phyloP scores from a whole-genome alignment of 768 basidiomycete genomes.

The Suillus placidus region DNA sequence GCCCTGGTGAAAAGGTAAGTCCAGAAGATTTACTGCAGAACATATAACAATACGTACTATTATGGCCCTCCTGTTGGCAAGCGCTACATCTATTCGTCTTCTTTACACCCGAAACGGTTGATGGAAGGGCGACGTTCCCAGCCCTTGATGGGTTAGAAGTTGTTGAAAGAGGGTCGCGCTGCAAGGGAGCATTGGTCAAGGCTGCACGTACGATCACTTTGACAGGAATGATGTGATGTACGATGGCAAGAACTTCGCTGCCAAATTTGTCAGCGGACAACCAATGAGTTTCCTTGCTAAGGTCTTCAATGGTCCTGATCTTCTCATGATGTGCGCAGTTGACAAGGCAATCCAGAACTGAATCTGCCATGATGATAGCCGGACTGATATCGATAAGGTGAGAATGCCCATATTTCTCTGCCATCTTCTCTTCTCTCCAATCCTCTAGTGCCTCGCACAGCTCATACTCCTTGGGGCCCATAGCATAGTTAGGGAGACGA shows the following conservation, averaged over 20 bases:
- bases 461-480: slow-evolving; percentile 4
- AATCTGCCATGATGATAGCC: not conserved
- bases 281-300: not conserved
- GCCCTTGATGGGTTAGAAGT: too few relatives aligned
- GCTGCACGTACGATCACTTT: too few relatives aligned
- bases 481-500: slow-evolving; percentile 12
- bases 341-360: not conserved
- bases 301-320: not conserved
- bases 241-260: too few relatives aligned
- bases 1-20: too few relatives aligned
- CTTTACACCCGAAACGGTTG: too few relatives aligned
- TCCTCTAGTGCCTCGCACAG: slow-evolving; percentile 11
- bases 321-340: not conserved
- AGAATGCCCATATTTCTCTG: slow-evolving; percentile 4
- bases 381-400: not conserved
- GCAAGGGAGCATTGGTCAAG: not conserved
- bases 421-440: slow-evolving; percentile 17
- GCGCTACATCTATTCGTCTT: too few relatives aligned
- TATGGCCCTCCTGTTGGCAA: too few relatives aligned
- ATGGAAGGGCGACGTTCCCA: too few relatives aligned
- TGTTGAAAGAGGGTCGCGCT: not conserved
- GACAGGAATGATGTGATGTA: too few relatives aligned
- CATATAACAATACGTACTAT: too few relatives aligned
- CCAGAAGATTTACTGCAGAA: too few relatives aligned
- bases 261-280: too few relatives aligned